phyloP scores from a whole-genome alignment of 1,284 basidiomycete species.

The Puccinia novopanici region DNA sequence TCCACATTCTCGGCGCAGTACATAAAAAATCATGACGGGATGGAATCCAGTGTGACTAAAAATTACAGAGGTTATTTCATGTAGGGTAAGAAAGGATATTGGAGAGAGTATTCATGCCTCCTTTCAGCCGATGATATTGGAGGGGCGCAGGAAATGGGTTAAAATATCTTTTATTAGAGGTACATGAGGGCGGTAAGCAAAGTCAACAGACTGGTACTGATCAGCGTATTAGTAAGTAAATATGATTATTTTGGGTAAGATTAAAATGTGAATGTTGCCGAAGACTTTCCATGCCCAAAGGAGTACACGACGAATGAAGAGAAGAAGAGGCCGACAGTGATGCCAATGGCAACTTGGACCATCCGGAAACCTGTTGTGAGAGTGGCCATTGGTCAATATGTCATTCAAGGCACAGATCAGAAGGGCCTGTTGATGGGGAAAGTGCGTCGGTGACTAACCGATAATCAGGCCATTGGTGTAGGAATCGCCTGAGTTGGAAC shows the following conservation, averaged over 20 bases:
- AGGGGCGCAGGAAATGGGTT: no score
- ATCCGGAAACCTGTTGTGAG: constrained; percentile 62
- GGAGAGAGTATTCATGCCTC: no score
- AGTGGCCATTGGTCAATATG: background rate
- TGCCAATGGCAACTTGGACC: constrained; percentile 84
- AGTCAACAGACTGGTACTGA: constrained; percentile 3
- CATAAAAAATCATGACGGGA: background rate
- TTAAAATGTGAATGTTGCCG: constrained; percentile 79
- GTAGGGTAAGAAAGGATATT: no score
- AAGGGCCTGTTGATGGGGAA: background rate
- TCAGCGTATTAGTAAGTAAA: background rate
- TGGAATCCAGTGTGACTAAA: no score
- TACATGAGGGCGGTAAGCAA: no score
- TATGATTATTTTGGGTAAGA: background rate
- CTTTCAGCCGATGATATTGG: no score
- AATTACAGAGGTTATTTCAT: no score
- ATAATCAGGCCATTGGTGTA: constrained; percentile 61
- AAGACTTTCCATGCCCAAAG: constrained; percentile 77
- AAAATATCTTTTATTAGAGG: no score
- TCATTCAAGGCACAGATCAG: background rate
- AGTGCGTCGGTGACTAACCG: constrained; percentile 15
- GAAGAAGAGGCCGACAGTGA: constrained; percentile 85
- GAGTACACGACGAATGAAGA: constrained; percentile 81
- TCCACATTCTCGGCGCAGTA: no score
- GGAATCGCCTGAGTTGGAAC: constrained; percentile 64